Evolutionary conservation across 345 rosid species (phyloP), one percentile per base, ranked within the genome.

Genomic region (Nasturtium officinale): DNA sequence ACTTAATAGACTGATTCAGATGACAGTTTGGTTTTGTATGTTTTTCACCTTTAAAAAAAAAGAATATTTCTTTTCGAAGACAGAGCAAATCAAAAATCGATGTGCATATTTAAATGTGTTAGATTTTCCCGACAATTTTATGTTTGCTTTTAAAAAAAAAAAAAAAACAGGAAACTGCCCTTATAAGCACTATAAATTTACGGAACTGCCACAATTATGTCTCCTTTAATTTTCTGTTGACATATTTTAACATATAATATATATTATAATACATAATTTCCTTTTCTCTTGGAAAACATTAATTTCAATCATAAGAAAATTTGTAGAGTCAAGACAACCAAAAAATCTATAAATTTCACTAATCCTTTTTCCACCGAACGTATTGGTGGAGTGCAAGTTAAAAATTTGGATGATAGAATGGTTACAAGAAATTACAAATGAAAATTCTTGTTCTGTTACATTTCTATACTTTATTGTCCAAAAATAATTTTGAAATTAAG

Each of bases 31-130:
- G 9, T 28, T 53, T 43, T 56, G 11, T 52, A 23, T 23, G 8
- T 26, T 42, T 42, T 13, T 4, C 9, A 3, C 12, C 8, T 9
- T 8, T 21, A 5, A 6, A 15, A 28, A 13, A 50, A 9, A 40
- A 25, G 26, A 25, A 26, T 26, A 26, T 12, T 51, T 48, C 7
- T 61, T 75, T 52, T 75, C 25, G 63, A 75, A 60, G 74, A 67
- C 62, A 58, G 69, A 67, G 69, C 63, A 61, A 67, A 26, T 38
- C 48, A 60, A 21, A 55, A 29, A 61, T 43, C 63, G 61, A 40
- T 37, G 73, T 50, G 67, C 53, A n/a, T 38, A 43, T 64, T 54
- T 57, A 66, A 33, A 66, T 26, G 74, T 61, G 32, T 40, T 40
- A n/a, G 55, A 50, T 67, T 61, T 68, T 6, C 42, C 37, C 52